Conservation (phyloP, 2,329 filamentous ascomycete genomes). For the Ceratocystis diversiconidia region DNA sequence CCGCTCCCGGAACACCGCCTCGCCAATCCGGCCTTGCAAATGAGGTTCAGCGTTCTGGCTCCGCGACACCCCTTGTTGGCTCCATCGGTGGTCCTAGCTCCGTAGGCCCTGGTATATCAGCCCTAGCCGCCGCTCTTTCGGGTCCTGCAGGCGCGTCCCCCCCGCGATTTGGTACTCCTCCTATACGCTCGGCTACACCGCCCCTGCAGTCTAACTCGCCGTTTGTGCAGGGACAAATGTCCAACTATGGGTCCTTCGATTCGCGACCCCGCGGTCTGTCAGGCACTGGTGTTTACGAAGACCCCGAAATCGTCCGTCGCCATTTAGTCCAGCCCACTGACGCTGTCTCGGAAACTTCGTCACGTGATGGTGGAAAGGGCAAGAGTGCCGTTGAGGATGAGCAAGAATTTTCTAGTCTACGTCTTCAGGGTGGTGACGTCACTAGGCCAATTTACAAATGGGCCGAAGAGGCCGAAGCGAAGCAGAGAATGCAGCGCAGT, state of each 20-base stretch:
- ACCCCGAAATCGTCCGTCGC: slow-evolving; percentile 79
- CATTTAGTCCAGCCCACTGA: slow-evolving; percentile 65
- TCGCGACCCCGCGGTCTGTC: slow-evolving; percentile 43
- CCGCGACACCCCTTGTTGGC: slow-evolving; percentile 27
- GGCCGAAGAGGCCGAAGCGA: slow-evolving; percentile 73
- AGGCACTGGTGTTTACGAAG: slow-evolving; percentile 51
- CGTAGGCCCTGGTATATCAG: slow-evolving; percentile 70
- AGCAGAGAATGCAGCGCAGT: slow-evolving; percentile 57
- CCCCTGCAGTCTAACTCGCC: slow-evolving; percentile 28
- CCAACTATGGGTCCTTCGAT: slow-evolving; percentile 78
- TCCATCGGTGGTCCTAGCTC: slow-evolving; percentile 47
- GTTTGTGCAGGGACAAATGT: slow-evolving; percentile 21
- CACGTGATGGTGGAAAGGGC: slow-evolving; percentile 35
- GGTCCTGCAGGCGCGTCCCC: slow-evolving; percentile 57
- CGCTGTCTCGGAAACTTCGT: slow-evolving; percentile 34
- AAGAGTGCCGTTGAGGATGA: slow-evolving; percentile 43
- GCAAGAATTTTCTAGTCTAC: slow-evolving; percentile 85
- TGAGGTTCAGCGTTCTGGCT: slow-evolving; percentile 27
- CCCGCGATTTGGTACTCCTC: slow-evolving; percentile 53
- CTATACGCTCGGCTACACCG: slow-evolving; percentile 46
- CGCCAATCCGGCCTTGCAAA: slow-evolving; percentile 25
- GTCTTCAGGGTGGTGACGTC: slow-evolving; percentile 85
- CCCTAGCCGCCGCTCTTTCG: slow-evolving; percentile 74
- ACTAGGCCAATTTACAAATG: slow-evolving; percentile 93
- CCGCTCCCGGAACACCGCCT: slow-evolving; percentile 31